Base-by-base conservation (phyloP, 1,139 yeast genomes). In the Kodamaea alishanica region DNA sequence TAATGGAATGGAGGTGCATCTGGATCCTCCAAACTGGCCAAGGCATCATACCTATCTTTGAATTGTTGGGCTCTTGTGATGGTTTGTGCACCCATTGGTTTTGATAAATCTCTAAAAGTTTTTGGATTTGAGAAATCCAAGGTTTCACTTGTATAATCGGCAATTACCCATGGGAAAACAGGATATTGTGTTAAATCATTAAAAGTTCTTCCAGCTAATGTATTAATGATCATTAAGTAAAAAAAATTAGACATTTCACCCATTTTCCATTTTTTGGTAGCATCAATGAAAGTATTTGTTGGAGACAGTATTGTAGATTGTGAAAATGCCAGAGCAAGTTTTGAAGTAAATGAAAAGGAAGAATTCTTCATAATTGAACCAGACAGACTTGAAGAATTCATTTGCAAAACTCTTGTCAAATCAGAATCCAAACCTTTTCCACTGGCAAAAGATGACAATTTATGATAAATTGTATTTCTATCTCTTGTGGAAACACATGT, bases 21-120 rank as follows among this genome's bases (percentile, higher is more conserved):
- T 1, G 62, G 63, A 41, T 70, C 76, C 20, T 65, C 45, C 8
- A 86, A 62, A 44, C 82, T 75, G 27, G 65, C 71, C 35, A 84
- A 56, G 0, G 94, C 89, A 28, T 81, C 81, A 49, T 70, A 87
- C 38, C 96, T 61, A 41, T 85, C 92, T 36, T 64, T 62, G 50
- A 87, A 87, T 50, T 79, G 79, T 0, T 54, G 48, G 1, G 81
- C 85, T 41, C 96, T 67, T 2, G 64, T 66, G 3, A 60, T 56
- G 1, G 78, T 67, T 57, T 87, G 96, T 0, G 89, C 95, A 1
- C 96, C 96, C 95, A 87, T 86, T 2, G 96, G 96, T 51, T 84
- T 85, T 1, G 86, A 73, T 27, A 87, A 64, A 54, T 87, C 95
- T 47, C 96, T 67, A 52, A 75, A 87, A 0, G 81, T 65, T 9